Conservation (phyloP, 306 rosid genomes). For the Fragaria vesca region DNA sequence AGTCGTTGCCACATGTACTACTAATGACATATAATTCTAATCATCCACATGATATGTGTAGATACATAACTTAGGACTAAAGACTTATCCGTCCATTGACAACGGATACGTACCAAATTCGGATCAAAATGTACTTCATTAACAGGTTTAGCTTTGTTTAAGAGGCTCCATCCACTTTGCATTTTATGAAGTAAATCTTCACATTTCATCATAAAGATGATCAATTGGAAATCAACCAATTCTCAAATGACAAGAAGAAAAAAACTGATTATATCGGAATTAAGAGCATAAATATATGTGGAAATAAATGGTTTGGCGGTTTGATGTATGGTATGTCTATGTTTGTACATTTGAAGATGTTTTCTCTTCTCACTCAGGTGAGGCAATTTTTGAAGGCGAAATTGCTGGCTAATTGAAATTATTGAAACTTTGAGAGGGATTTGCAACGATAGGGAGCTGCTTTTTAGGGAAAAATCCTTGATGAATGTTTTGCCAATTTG, state of each 20-base stretch:
- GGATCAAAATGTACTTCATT: too few species aligned
- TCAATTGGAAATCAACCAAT: background rate
- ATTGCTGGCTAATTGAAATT: background rate
- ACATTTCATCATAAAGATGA: background rate
- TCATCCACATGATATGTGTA: too few species aligned
- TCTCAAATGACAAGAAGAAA: background rate
- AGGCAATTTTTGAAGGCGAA: background rate
- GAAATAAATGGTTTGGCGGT: background rate
- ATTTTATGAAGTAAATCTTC: background rate
- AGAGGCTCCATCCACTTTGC: too few species aligned
- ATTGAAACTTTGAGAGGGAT: background rate
- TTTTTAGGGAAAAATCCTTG: constrained; percentile 1
- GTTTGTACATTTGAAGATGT: background rate
- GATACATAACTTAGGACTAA: too few species aligned
- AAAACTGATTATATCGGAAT: background rate
- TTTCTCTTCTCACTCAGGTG: background rate
- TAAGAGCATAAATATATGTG: background rate
- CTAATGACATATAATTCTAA: too few species aligned
- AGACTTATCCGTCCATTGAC: background rate
- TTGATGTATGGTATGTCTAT: background rate
- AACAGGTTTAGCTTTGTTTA: background rate
- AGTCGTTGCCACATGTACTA: too few species aligned
- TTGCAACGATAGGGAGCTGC: constrained; percentile 1
- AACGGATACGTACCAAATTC: too few species aligned
- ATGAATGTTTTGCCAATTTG: constrained; percentile 14